These are phyloP conservation scores for Lactarius tabidus DNA, from an alignment of 768 basidiomycete species.

Conservation along the genomic window DNA sequence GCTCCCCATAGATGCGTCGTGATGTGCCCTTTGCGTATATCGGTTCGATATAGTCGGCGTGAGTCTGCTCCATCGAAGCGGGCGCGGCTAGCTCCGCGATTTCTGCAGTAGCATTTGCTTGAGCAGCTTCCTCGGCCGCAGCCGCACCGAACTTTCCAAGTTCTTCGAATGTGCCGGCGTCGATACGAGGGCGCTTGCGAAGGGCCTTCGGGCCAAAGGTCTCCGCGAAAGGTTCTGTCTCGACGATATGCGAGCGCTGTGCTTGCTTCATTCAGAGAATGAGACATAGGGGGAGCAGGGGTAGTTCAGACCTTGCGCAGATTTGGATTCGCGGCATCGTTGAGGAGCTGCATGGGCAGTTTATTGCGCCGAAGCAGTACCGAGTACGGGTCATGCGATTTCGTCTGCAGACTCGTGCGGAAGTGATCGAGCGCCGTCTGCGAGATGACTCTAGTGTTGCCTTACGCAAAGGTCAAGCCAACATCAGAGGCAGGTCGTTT, in stretches of 20 bases:
- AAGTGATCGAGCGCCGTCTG: slow-evolving; percentile 97
- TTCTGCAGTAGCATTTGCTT: slow-evolving; percentile 38
- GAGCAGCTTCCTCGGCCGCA: slow-evolving; percentile 52
- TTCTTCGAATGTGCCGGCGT: slow-evolving; percentile 91
- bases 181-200: slow-evolving; percentile 81
- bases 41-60: slow-evolving; percentile 81
- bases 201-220: slow-evolving; percentile 97
- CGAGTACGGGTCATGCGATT: slow-evolving; percentile 93
- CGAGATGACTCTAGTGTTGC: slow-evolving; percentile 97
- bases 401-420: slow-evolving; percentile 76
- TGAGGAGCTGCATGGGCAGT: slow-evolving; percentile 92
- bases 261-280: neutral
- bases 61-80: slow-evolving; percentile 50
- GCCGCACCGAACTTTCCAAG: slow-evolving; percentile 62
- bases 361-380: slow-evolving; percentile 93
- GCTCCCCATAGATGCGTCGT: slow-evolving; percentile 91
- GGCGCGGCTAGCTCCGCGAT: slow-evolving; percentile 42
- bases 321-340: slow-evolving; percentile 82
- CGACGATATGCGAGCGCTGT: slow-evolving; percentile 88
- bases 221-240: slow-evolving; percentile 90
- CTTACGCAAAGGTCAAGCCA: slow-evolving; percentile 37
- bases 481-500: neutral
- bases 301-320: slow-evolving; percentile 57
- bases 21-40: slow-evolving; percentile 96
- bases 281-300: neutral